Conservation (phyloP, 129 eudicot species). For the Smallanthus sonchifolius region DNA sequence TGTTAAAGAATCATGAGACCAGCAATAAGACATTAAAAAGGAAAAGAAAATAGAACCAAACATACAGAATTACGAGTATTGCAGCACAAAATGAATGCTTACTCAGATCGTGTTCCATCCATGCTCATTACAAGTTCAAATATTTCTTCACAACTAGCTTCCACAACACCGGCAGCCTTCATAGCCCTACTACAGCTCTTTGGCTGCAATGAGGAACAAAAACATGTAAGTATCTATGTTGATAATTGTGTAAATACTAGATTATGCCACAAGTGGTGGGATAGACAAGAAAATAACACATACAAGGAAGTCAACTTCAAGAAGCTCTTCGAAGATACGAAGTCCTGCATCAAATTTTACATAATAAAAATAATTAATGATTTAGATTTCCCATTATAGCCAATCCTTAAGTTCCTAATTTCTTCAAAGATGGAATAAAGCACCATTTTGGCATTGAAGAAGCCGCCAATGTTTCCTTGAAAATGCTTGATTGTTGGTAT, state of each 20-base stretch:
- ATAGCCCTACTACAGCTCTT: slow-evolving; percentile 99
- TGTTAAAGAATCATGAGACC: background rate
- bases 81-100: slow-evolving; percentile 21
- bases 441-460: slow-evolving; percentile 99
- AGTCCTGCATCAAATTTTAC: slow-evolving; percentile 52
- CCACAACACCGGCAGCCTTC: slow-evolving; percentile 99
- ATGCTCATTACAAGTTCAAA: slow-evolving; percentile 99
- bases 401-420: background rate
- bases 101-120: slow-evolving; percentile 98
- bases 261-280: background rate
- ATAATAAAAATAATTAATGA: background rate
- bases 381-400: background rate
- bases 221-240: slow-evolving; percentile 7
- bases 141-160: slow-evolving; percentile 92
- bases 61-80: background rate
- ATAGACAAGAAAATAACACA: slow-evolving; percentile 13
- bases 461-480: slow-evolving; percentile 98
- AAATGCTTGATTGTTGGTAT: slow-evolving; percentile 66
- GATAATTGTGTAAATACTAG: background rate
- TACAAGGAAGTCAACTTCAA: slow-evolving; percentile 93
- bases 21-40: background rate
- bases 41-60: background rate
- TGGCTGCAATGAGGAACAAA: slow-evolving; percentile 48
- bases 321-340: slow-evolving; percentile 98
- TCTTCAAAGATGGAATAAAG: background rate